These are phyloP conservation scores for Breviolum minutum DNA, from an alignment of 73 alveolate species.

Conservation along the genomic window DNA sequence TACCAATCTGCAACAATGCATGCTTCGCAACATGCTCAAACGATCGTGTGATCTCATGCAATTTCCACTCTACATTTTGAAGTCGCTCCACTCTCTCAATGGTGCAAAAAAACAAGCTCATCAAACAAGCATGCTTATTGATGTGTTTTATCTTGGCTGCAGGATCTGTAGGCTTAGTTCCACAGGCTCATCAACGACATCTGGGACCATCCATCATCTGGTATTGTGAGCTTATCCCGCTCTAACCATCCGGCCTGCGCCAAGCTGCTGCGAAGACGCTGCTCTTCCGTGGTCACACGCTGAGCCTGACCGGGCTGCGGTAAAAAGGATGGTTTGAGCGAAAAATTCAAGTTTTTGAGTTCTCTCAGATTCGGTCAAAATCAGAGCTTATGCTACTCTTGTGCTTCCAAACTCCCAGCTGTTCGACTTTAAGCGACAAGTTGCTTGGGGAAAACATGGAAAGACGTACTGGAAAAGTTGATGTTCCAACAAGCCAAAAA, in stretches of 20 bases:
- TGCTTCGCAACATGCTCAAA: too few relatives aligned
- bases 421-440: too few relatives aligned
- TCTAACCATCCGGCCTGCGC: background rate
- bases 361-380: too few relatives aligned
- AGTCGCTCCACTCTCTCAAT: background rate
- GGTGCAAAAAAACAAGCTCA: background rate
- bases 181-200: background rate
- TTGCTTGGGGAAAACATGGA: too few relatives aligned
- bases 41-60: too few relatives aligned
- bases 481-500: too few relatives aligned
- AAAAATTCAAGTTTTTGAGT: background rate
- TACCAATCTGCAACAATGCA: too few relatives aligned
- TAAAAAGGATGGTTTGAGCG: background rate
- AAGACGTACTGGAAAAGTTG: too few relatives aligned
- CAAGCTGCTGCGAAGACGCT: constrained; percentile 3
- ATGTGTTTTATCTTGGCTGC: background rate
- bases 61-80: too few relatives aligned
- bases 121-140: background rate
- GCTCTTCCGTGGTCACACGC: background rate
- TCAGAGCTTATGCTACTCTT: too few relatives aligned
- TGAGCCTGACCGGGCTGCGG: background rate
- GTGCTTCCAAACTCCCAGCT: too few relatives aligned
- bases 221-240: too few relatives aligned
- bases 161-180: background rate
- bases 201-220: background rate